Evolutionary conservation across 306 rosid genomes (phyloP).

Genomic region (Cucurbita maxima): DNA sequence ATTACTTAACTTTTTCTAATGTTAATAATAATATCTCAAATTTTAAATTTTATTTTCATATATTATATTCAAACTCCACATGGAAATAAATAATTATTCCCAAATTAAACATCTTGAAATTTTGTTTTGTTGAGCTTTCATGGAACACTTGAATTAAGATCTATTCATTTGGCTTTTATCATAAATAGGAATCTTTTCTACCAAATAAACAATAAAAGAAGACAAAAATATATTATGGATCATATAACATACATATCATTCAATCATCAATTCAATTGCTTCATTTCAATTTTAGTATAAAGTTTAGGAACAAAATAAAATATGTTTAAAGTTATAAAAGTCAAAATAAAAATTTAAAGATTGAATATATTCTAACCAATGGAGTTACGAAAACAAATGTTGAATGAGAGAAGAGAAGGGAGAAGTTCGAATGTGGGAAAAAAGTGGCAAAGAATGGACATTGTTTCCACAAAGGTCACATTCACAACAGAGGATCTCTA

Average conservation of each 20-base stretch:
- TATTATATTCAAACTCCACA: neutral
- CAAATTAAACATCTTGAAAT: neutral
- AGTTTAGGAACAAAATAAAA: neutral
- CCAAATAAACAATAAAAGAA: slow-evolving; percentile 10
- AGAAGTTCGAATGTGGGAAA: too few relatives aligned
- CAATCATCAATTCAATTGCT: neutral
- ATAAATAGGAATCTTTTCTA: slow-evolving; percentile 25
- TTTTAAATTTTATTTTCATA: neutral
- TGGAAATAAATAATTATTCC: neutral
- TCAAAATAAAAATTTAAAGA: neutral
- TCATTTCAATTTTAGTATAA: neutral
- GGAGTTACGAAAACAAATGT: too few relatives aligned
- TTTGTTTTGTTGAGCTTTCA: slow-evolving; percentile 1
- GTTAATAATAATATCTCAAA: neutral
- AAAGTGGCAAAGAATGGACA: too few relatives aligned
- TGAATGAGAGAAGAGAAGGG: too few relatives aligned
- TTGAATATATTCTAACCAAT: neutral
- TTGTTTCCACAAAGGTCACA: too few relatives aligned
- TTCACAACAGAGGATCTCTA: too few relatives aligned
- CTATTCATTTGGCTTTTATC: slow-evolving; percentile 36
- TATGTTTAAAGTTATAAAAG: neutral
- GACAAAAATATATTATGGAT: neutral
- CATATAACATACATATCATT: neutral
- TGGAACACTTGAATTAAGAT: neutral
- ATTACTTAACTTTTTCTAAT: neutral